phyloP scores from a whole-genome alignment of 148 eudicot species.

The Vaccinium myrtillus region DNA sequence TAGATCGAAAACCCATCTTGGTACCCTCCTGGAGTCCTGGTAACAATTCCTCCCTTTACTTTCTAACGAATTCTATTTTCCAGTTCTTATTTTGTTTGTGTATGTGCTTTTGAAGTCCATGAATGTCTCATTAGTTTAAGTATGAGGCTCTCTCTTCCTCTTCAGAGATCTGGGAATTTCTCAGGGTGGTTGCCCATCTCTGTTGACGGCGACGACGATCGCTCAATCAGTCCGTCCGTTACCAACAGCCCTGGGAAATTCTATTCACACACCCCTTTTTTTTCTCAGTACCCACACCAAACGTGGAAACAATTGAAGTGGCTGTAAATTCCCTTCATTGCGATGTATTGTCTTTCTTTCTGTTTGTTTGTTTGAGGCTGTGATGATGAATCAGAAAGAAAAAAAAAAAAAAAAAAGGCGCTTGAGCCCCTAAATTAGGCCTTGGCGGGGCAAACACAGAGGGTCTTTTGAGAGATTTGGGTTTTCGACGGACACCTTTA shows the following conservation, averaged over 20 bases:
- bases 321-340: not conserved
- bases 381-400: constrained; percentile 13
- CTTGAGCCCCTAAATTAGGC: not conserved
- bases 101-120: too few species aligned
- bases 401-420: not conserved
- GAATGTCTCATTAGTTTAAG: constrained; percentile 19
- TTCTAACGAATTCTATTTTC: too few species aligned
- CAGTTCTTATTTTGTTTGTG: too few species aligned
- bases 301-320: not conserved
- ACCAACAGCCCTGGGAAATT: constrained; percentile 16
- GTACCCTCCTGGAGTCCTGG: too few species aligned
- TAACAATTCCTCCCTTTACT: too few species aligned
- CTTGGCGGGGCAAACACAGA: constrained; percentile 26
- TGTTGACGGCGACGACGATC: not conserved
- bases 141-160: constrained; percentile 20
- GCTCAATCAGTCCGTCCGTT: not conserved
- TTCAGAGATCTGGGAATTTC: constrained; percentile 18
- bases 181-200: constrained; percentile 24
- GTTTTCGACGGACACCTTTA: not conserved
- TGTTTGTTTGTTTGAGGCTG: constrained; percentile 6
- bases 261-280: too few species aligned
- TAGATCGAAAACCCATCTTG: too few species aligned
- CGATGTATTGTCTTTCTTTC: not conserved
- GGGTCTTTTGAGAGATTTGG: constrained; percentile 11
- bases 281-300: not conserved